Evolutionary conservation across 208 protist genomes (phyloP), one percentile per base, ranked within the genome.

Genomic region (Trypanosoma mega): DNA sequence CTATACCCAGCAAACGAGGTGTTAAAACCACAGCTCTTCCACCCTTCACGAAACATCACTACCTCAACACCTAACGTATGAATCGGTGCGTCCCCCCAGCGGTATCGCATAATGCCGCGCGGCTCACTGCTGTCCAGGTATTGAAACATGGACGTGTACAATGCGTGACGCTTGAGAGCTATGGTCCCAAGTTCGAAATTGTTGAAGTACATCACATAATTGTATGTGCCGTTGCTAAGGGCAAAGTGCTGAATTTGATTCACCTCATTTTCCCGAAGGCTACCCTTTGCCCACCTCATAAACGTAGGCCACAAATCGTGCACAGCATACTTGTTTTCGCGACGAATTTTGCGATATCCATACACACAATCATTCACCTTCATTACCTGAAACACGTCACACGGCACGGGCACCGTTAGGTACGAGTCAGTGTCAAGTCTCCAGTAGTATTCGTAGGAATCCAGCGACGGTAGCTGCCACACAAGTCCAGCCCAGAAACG

Each of bases 391-490:
- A 82, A 72, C n/a, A 74, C 47, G 29, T 82, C 75, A 29, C 55
- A 49, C 0, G 49, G 36, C 6, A 77, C 31, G 34, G 57, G 56
- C 47, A 58, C 64, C 2, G 63, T 67, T 3, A 82, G 55, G 29
- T 53, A 43, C 0, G 76, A 79, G 58, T 73, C 60, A 18, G 60
- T 70, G 49, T 82, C 76, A 49, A 82, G 59, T 31, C 74, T 66
- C 75, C 75, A 80, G 51, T 80, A 87, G 48, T 69, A 72, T 27
- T 82, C 76, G 61, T 87, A 87, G 3, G 33, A 9, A 27, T 72
- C 23, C 31, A 87, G 23, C 12, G 67, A 72, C 23, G 74, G 56
- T 11, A 87, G 60, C 23, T 51, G 39, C 71, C 71, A 77, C 8
- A 63, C 71, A 48, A 73, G 29, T 21, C 63, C 65, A 5, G 68